Percentiles rank a stretch among this genome's conserved stretches.
Evolutionary conservation across 169 alveolate genomes (phyloP).

Genomic region (Cystoisospora suis): DNA sequence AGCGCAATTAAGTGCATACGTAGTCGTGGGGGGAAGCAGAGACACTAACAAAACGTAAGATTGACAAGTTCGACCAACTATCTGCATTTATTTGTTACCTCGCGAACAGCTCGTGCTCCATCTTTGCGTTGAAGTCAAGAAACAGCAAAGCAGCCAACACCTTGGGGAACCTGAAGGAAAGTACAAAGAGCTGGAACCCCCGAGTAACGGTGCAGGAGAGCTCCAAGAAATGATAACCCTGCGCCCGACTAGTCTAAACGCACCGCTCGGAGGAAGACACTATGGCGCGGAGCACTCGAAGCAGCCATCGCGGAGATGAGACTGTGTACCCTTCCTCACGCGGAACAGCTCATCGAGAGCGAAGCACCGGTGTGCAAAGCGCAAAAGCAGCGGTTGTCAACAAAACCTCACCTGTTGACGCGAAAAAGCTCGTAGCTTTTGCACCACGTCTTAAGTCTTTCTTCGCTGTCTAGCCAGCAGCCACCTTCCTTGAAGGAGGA

Average conservation of each 20-base stretch:
- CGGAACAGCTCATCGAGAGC: neutral
- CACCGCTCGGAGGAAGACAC: too few species aligned
- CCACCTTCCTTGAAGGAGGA: neutral
- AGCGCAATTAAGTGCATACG: too few species aligned
- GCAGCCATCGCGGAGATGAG: neutral
- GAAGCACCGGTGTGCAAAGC: too few species aligned
- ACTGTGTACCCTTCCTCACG: neutral
- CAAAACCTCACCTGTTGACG: neutral
- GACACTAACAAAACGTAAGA: too few species aligned
- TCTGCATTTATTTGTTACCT: too few species aligned
- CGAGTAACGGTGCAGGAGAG: neutral
- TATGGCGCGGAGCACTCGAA: neutral
- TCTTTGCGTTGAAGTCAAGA: slow-evolving; percentile 29
- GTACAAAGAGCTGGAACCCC: neutral
- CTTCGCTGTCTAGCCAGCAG: slow-evolving; percentile 27
- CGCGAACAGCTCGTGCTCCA: slow-evolving; percentile 46
- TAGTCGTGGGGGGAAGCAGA: too few species aligned
- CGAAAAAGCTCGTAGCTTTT: neutral
- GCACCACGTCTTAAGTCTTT: slow-evolving; percentile 3
- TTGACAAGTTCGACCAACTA: too few species aligned
- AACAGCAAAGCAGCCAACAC: slow-evolving; percentile 53
- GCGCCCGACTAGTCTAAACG: too few species aligned
- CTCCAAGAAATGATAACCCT: too few species aligned
- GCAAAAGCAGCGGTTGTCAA: too few species aligned
- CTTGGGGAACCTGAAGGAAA: slow-evolving; percentile 4